Conservation (phyloP, 495 filamentous ascomycete genomes). For the Talaromyces ruber region DNA sequence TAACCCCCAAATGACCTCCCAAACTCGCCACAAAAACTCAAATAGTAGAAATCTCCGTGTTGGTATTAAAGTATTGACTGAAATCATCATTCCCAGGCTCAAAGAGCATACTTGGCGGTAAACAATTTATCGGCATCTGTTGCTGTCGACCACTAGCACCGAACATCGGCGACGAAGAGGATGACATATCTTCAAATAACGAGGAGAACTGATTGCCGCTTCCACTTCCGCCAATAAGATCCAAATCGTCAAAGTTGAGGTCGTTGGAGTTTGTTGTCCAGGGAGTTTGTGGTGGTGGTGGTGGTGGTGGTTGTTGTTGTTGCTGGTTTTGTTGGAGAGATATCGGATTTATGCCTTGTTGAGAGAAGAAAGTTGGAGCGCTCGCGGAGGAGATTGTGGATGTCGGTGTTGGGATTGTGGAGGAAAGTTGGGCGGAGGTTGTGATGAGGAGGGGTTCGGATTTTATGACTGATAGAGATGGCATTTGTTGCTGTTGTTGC, state of each 20-base stretch:
- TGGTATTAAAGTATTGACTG: constrained; percentile 13
- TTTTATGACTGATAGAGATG: not conserved
- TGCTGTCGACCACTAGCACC: constrained; percentile 19
- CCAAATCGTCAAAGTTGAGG: constrained; percentile 28
- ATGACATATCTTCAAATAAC: constrained; percentile 11
- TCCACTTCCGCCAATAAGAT: constrained; percentile 20
- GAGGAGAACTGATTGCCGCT: constrained; percentile 16
- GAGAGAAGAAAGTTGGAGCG: not conserved
- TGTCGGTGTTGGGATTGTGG: constrained; percentile 3
- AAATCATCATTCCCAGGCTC: constrained; percentile 19
- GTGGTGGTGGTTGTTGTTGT: not conserved
- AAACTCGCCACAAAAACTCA: constrained; percentile 3
- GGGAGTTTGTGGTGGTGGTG: not conserved
- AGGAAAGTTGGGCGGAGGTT: constrained; percentile 9
- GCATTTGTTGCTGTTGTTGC: not conserved
- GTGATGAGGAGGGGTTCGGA: not conserved
- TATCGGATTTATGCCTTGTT: constrained; percentile 1
- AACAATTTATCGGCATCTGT: constrained; percentile 29
- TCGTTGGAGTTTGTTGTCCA: constrained; percentile 1
- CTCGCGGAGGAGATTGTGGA: not conserved
- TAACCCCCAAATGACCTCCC: not conserved
- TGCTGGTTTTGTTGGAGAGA: constrained; percentile 3
- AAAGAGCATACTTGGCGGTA: constrained; percentile 20
- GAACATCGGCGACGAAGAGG: not conserved
- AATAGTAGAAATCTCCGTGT: constrained; percentile 35